Evolutionary conservation across 139 green algal genomes (phyloP).

Genomic region (Pseudopediastrum boryanum): DNA sequence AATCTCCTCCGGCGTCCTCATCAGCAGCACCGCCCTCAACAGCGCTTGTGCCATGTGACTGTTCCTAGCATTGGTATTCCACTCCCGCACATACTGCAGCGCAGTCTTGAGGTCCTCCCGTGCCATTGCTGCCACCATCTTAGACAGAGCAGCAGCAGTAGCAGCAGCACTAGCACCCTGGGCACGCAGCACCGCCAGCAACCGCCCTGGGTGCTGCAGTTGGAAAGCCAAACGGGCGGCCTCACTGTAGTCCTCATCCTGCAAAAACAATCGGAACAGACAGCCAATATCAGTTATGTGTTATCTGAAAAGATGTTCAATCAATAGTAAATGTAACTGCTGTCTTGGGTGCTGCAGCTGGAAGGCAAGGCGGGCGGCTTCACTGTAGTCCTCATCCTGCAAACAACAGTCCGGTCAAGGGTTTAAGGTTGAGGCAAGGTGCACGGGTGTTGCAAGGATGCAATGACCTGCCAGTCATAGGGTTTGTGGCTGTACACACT

Average conservation of each 20-base stretch:
- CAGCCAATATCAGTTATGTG: no score
- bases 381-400: conserved; percentile 69
- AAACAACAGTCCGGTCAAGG: no score
- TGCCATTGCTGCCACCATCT: conserved; percentile 41
- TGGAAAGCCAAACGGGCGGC: conserved; percentile 85
- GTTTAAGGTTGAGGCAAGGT: no score
- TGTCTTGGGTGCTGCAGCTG: conserved; percentile 75
- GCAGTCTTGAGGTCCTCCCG: conserved; percentile 46
- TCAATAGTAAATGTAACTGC: conserved; percentile 82
- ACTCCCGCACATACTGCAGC: conserved; percentile 68
- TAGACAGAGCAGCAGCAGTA: conserved; percentile 9
- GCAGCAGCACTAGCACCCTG: conserved; percentile 30
- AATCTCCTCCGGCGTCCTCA: conserved; percentile 54
- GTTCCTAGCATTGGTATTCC: conserved; percentile 91
- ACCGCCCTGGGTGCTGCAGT: conserved; percentile 74
- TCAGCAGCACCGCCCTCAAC: conserved; percentile 74
- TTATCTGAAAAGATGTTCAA: no score
- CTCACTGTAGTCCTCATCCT: conserved; percentile 67
- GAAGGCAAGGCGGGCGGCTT: conserved; percentile 85
- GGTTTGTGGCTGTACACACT: no score
- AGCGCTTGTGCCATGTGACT: conserved; percentile 83
- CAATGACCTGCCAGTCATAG: no score
- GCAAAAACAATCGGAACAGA: background rate
- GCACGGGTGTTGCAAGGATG: no score
- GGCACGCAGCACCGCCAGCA: conserved; percentile 75